Evolutionary conservation across 2,329 filamentous ascomycete species (phyloP).

Genomic region (Sarocladiaceae sp.): DNA sequence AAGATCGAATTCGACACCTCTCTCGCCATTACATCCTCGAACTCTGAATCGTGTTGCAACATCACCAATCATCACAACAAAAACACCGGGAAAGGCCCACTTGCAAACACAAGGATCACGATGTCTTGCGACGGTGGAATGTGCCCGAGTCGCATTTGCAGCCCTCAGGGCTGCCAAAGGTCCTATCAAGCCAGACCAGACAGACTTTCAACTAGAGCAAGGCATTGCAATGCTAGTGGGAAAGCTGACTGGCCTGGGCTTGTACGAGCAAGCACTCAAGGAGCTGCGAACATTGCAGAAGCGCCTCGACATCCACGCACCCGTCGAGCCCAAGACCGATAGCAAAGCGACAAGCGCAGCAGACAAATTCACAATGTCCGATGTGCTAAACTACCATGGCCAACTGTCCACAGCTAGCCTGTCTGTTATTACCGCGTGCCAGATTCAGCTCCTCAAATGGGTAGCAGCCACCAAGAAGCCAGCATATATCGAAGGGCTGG

Average conservation of each 20-base stretch:
- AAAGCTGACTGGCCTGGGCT: conserved; percentile 59
- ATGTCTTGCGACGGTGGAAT: conserved; percentile 61
- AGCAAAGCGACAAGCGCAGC: conserved; percentile 19
- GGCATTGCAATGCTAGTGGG: conserved; percentile 67
- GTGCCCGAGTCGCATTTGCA: conserved; percentile 62
- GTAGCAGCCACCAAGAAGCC: conserved; percentile 58
- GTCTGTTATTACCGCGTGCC: conserved; percentile 55
- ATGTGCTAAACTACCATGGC: conserved; percentile 59
- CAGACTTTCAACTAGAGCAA: conserved; percentile 65
- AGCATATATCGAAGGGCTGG: conserved; percentile 50
- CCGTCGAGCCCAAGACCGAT: conserved; percentile 26
- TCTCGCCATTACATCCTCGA: conserved; percentile 58
- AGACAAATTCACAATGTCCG: conserved; percentile 35
- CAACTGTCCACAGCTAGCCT: conserved; percentile 40
- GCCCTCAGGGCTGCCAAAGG: conserved; percentile 57
- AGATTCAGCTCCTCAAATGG: conserved; percentile 61
- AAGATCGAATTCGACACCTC: conserved; percentile 53
- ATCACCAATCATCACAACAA: conserved; percentile 38
- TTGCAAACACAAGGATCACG: conserved; percentile 30
- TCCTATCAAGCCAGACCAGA: conserved; percentile 48
- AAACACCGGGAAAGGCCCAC: conserved; percentile 23
- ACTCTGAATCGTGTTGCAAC: conserved; percentile 57
- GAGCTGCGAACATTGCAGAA: conserved; percentile 65
- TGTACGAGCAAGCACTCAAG: conserved; percentile 65
- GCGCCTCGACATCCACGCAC: conserved; percentile 44